These are phyloP conservation scores for Maudiozyma pseudohumilis DNA, from an alignment of 805 yeast genomes.

Conservation along the genomic window DNA sequence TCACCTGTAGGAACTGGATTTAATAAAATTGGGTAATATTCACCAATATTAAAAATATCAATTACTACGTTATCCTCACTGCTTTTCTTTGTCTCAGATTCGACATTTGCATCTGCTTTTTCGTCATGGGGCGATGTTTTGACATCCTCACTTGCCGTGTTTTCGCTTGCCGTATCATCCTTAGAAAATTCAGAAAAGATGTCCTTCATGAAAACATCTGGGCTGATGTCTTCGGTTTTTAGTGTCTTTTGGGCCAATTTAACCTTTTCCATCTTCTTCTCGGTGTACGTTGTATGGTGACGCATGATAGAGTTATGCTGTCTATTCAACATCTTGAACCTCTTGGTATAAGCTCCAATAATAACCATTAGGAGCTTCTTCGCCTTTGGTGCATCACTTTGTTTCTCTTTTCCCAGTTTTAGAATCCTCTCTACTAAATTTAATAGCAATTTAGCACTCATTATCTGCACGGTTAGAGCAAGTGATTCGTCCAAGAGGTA, in stretches of 20 bases:
- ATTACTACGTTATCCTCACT: conserved; percentile 11
- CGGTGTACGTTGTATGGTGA: conserved; percentile 47
- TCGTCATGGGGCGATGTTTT: conserved; percentile 8
- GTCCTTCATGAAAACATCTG: conserved; percentile 30
- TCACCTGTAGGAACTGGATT: conserved; percentile 42
- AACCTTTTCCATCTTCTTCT: conserved; percentile 35
- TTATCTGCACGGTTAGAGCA: conserved; percentile 84
- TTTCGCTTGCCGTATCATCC: conserved; percentile 13
- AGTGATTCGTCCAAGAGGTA: conserved; percentile 72
- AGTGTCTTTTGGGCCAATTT: conserved; percentile 30
- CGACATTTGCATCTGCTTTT: not conserved
- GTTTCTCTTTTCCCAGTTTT: conserved; percentile 52
- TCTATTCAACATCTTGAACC: conserved; percentile 67
- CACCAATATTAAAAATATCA: conserved; percentile 39
- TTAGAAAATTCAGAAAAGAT: conserved; percentile 23
- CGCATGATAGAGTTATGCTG: conserved; percentile 57
- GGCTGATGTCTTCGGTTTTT: conserved; percentile 29
- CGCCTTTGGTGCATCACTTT: conserved; percentile 56
- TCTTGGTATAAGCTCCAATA: conserved; percentile 76
- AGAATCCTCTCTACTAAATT: conserved; percentile 83
- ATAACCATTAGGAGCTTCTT: conserved; percentile 72
- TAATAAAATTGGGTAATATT: conserved; percentile 49
- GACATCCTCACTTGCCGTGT: not conserved
- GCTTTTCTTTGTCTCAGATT: conserved; percentile 12
- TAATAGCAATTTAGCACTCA: conserved; percentile 85